These are phyloP conservation scores for Globisporangium takayamanum DNA, from an alignment of 352 stramenopile species.

Conservation along the genomic window DNA sequence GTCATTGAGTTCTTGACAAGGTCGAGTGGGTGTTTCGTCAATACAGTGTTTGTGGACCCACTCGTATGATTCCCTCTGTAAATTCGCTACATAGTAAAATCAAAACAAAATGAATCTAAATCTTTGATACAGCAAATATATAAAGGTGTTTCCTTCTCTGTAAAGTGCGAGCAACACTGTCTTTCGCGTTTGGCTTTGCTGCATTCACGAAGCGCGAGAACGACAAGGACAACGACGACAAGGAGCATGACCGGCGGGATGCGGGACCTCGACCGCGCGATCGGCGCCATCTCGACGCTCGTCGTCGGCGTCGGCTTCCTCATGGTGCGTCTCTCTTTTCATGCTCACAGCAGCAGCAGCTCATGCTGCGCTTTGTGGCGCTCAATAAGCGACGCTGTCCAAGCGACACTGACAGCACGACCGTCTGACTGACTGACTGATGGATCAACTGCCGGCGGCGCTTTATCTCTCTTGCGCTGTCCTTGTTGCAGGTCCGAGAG, in stretches of 20 bases:
- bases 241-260: constrained; percentile 43
- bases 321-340: constrained; percentile 28
- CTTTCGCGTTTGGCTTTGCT: too few species aligned
- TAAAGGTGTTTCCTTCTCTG: too few species aligned
- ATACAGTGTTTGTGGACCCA: too few species aligned
- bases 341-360: background rate
- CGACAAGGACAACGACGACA: too few species aligned
- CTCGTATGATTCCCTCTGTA: too few species aligned
- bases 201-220: too few species aligned
- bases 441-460: too few species aligned
- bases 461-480: background rate
- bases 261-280: constrained; percentile 72
- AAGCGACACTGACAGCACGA: background rate
- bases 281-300: constrained; percentile 71
- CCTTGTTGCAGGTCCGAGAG: constrained; percentile 39
- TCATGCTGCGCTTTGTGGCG: background rate
- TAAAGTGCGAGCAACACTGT: too few species aligned
- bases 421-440: background rate
- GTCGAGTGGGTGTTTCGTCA: too few species aligned
- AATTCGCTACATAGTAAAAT: too few species aligned
- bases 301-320: constrained; percentile 65
- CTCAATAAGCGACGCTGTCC: background rate
- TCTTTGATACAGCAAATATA: too few species aligned
- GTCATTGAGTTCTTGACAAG: background rate
- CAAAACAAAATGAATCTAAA: too few species aligned